Conservation (phyloP, 306 rosid genomes). For the Fagus crenata region DNA sequence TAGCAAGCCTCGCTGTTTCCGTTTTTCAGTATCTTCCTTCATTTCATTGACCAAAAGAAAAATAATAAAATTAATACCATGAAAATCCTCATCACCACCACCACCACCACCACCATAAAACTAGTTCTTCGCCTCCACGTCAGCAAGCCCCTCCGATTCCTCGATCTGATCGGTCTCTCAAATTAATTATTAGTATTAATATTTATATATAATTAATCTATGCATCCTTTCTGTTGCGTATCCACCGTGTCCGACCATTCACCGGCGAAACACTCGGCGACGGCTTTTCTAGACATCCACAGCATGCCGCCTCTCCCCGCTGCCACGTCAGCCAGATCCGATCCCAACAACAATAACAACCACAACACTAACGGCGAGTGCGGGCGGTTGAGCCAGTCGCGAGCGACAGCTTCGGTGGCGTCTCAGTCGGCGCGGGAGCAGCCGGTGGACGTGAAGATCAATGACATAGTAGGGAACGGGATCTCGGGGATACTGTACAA, state of each 20-base stretch:
- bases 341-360: slow-evolving; percentile 35
- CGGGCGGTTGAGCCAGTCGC: slow-evolving; percentile 57
- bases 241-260: slow-evolving; percentile 77
- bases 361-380: slow-evolving; percentile 34
- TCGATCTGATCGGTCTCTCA: slow-evolving; percentile 6
- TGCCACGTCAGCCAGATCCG: slow-evolving; percentile 60
- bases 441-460: slow-evolving; percentile 81
- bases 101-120: slow-evolving; percentile 20
- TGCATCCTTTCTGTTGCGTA: slow-evolving; percentile 88
- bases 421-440: slow-evolving; percentile 45
- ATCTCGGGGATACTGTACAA: slow-evolving; percentile 81
- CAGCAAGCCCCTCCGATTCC: slow-evolving; percentile 7
- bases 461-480: slow-evolving; percentile 90
- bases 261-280: slow-evolving; percentile 45
- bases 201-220: slow-evolving; percentile 27
- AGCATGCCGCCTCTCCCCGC: slow-evolving; percentile 46
- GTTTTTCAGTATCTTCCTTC: too few relatives aligned
- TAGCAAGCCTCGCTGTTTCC: too few relatives aligned
- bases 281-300: slow-evolving; percentile 50
- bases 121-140: slow-evolving; percentile 33
- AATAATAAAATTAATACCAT: too few relatives aligned
- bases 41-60: too few relatives aligned
- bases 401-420: slow-evolving; percentile 35
- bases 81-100: too few relatives aligned
- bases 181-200: neutral